phyloP scores from a whole-genome alignment of 208 protist genomes.

The Acanthamoeba quina region DNA sequence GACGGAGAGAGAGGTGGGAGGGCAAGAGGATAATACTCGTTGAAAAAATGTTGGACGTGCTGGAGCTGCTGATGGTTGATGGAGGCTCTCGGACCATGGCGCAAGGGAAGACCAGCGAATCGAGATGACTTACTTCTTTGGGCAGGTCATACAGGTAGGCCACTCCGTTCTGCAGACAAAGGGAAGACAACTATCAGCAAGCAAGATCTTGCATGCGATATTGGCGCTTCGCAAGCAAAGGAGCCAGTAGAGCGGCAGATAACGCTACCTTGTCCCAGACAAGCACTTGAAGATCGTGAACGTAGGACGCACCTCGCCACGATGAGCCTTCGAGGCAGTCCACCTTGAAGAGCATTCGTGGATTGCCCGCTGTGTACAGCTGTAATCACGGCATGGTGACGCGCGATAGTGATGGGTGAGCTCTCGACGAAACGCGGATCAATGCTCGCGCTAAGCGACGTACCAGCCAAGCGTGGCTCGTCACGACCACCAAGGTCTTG shows the following conservation, averaged over 20 bases:
- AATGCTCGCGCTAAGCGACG: neutral
- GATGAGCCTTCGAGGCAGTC: conserved; percentile 10
- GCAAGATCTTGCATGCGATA: neutral
- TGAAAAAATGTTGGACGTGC: neutral
- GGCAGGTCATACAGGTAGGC: conserved; percentile 49
- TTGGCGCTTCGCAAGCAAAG: too few species aligned
- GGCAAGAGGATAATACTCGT: neutral
- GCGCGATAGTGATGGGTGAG: too few species aligned
- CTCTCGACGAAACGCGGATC: neutral
- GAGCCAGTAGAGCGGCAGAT: too few species aligned
- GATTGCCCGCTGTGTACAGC: neutral
- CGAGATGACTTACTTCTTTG: neutral
- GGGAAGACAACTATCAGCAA: too few species aligned
- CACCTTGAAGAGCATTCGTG: neutral
- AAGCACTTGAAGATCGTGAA: conserved; percentile 10
- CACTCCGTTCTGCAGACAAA: neutral
- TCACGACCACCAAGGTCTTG: conserved; percentile 52
- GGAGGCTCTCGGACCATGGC: neutral
- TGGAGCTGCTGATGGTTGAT: neutral
- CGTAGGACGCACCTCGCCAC: conserved; percentile 56
- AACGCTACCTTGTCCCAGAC: conserved; percentile 43
- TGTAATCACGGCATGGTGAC: neutral
- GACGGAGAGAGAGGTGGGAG: neutral
- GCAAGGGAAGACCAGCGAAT: neutral
- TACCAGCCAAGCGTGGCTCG: conserved; percentile 1